Conservation (phyloP, 495 filamentous ascomycete species). For the Tetracladium marchalianum region DNA sequence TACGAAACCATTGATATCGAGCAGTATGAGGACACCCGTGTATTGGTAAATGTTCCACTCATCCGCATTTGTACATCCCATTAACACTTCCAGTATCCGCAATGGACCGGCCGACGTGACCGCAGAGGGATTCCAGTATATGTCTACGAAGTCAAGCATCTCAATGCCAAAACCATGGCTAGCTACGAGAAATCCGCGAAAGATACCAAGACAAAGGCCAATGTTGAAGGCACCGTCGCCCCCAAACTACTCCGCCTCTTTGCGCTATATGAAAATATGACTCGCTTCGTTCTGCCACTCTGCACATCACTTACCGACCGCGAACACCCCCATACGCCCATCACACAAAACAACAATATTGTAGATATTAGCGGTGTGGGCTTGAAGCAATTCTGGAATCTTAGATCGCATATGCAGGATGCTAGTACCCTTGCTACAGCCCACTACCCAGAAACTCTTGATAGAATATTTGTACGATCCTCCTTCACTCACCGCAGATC, state of each 20-base stretch:
- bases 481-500: background rate
- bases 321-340: constrained; percentile 61
- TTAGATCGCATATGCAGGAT: constrained; percentile 87
- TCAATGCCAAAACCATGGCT: constrained; percentile 69
- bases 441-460: constrained; percentile 85
- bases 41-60: constrained; percentile 46
- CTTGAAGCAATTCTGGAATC: constrained; percentile 86
- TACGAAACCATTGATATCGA: constrained; percentile 73
- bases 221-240: constrained; percentile 49
- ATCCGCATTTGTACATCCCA: background rate
- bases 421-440: constrained; percentile 78
- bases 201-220: constrained; percentile 38
- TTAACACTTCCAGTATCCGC: constrained; percentile 58
- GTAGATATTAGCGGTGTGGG: constrained; percentile 79
- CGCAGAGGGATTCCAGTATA: constrained; percentile 83
- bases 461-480: constrained; percentile 65
- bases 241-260: constrained; percentile 70
- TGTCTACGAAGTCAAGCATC: constrained; percentile 73
- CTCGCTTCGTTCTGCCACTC: constrained; percentile 76
- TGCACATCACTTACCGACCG: constrained; percentile 61
- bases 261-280: constrained; percentile 81
- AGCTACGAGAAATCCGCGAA: constrained; percentile 57
- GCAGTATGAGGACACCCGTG: constrained; percentile 67
- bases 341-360: constrained; percentile 81
- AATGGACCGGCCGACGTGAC: constrained; percentile 85